Evolutionary conservation across 2,329 filamentous ascomycete genomes (phyloP), one percentile per base, ranked within the genome.

Genomic region (Colletotrichum viniferum): DNA sequence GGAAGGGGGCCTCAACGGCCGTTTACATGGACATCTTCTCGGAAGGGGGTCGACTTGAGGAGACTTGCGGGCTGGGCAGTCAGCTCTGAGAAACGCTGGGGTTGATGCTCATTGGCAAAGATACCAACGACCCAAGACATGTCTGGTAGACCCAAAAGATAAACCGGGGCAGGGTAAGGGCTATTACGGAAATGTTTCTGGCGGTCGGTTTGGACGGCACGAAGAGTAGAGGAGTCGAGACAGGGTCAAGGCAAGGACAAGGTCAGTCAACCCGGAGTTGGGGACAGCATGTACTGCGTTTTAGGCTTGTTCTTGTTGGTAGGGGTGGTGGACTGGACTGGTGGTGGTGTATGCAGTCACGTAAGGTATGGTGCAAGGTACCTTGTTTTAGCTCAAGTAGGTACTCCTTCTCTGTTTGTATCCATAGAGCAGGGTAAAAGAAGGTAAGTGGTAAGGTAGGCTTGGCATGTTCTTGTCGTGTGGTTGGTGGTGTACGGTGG

Each of bases 51-150:
- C n/a, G 61, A 16, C 32, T 63, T 63, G 21, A 21, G 58, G 55
- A 36, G n/a, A 67, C 18, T 68, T 76, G 63, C 73, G 73, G 43
- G 63, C 73, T 75, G 73, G 73, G 73, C 73, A 73, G 73, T 76
- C 63, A 76, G 73, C 73, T 48, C 43, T 58, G 43, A 58, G 69
- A 38, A 60, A 68, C 63, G 36, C 38, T 76, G 34, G 34, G 34
- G 38, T 48, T 34, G 48, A 67, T 21, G 62, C 34, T 60, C 63
- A 64, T 73, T 63, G 58, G 69, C 32, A 68, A 68, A 68, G 69
- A 62, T 73, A 75, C 73, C 24, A 63, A 36, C 18, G 26, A 43
- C 34, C 69, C 69, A 73, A 76, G 73, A 76, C 73, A 73, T 65
- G 73, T 68, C 64, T 73, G 43, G 64, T 32, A 76, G 73, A 60